Percentiles rank a stretch among this genome's conserved stretches.
Conservation (phyloP, 1,284 basidiomycete genomes). For the Marasmius tenuissimus region DNA sequence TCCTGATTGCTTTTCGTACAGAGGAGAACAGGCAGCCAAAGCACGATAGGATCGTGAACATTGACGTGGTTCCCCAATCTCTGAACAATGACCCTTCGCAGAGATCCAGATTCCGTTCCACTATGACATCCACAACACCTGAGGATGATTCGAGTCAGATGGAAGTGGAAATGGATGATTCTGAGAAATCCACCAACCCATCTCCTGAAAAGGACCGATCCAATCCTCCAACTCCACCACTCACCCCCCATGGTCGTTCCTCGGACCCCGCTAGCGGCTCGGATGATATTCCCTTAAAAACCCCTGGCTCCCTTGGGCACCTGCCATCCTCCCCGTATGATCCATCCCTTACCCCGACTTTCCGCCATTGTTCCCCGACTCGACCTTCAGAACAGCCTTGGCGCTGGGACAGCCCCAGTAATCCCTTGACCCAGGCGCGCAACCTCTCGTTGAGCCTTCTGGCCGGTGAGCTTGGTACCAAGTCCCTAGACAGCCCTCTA, state of each 20-base stretch:
- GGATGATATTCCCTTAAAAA: constrained; percentile 18
- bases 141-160: background rate
- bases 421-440: constrained; percentile 60
- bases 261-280: constrained; percentile 28
- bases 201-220: background rate
- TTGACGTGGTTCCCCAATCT: constrained; percentile 38
- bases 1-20: constrained; percentile 21
- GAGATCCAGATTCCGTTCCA: constrained; percentile 40
- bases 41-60: constrained; percentile 40
- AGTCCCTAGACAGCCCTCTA: background rate
- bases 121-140: background rate
- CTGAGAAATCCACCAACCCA: too few species aligned
- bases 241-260: constrained; percentile 35
- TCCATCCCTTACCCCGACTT: constrained; percentile 67
- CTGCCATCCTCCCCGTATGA: constrained; percentile 71
- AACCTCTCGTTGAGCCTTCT: constrained; percentile 68
- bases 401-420: constrained; percentile 71
- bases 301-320: constrained; percentile 27
- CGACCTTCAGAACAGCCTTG: constrained; percentile 74
- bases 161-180: too few species aligned
- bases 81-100: constrained; percentile 31
- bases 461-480: constrained; percentile 21
- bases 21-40: constrained; percentile 43
- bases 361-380: constrained; percentile 70
- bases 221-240: constrained; percentile 31